Conservation (phyloP, 2,329 filamentous ascomycete genomes). For the Ascomycota sp. region DNA sequence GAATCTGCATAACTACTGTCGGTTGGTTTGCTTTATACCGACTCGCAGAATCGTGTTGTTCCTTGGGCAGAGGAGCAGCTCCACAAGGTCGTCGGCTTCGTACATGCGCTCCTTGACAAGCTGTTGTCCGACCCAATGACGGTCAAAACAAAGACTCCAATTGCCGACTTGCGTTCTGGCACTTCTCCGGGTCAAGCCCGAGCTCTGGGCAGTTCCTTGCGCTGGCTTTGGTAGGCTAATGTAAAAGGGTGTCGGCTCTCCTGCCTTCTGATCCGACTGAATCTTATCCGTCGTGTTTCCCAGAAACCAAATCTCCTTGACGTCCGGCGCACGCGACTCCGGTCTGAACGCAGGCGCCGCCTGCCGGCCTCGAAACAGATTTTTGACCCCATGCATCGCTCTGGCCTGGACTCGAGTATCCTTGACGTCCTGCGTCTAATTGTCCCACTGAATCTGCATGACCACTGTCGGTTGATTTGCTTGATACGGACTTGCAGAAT, state of each 20-base stretch:
- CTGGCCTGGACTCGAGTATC: too few species aligned
- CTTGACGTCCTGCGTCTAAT: too few species aligned
- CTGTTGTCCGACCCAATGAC: slow-evolving; percentile 52
- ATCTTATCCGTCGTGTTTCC: slow-evolving; percentile 71
- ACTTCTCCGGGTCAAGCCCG: slow-evolving; percentile 8
- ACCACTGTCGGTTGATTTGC: slow-evolving; percentile 59
- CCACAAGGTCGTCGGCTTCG: slow-evolving; percentile 57
- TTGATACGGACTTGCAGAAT: slow-evolving; percentile 38
- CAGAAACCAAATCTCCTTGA: slow-evolving; percentile 58
- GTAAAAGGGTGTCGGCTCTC: slow-evolving; percentile 77
- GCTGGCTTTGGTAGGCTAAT: slow-evolving; percentile 45
- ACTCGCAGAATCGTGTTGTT: slow-evolving; percentile 42
- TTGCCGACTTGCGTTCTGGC: slow-evolving; percentile 5
- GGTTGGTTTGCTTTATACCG: slow-evolving; percentile 50
- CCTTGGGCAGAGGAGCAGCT: slow-evolving; percentile 70
- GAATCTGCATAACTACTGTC: slow-evolving; percentile 61
- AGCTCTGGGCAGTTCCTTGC: slow-evolving; percentile 12
- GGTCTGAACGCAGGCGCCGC: slow-evolving; percentile 19
- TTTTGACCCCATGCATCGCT: slow-evolving; percentile 6
- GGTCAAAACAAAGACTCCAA: slow-evolving; percentile 9
- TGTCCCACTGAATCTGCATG: slow-evolving; percentile 57
- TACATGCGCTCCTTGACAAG: slow-evolving; percentile 45
- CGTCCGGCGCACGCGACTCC: slow-evolving; percentile 34
- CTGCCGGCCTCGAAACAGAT: slow-evolving; percentile 5
- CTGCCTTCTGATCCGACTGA: slow-evolving; percentile 44